phyloP scores from a whole-genome alignment of 73 alveolate species.

The Breviolum minutum region DNA sequence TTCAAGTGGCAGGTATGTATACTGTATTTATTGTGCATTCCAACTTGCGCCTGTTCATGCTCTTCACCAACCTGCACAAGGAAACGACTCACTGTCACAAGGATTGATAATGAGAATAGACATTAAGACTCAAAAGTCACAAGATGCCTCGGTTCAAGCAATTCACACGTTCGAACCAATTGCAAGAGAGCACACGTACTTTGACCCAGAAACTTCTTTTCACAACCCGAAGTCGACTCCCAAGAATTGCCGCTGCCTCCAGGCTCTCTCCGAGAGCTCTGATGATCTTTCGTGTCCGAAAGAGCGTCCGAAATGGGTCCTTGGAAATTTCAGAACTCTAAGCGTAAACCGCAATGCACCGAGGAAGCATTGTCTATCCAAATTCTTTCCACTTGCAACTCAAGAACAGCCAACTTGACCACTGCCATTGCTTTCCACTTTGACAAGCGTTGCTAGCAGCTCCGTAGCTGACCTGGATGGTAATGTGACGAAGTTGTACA shows the following conservation, averaged over 20 bases:
- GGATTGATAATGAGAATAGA: too few species aligned
- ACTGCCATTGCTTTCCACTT: constrained; percentile 29
- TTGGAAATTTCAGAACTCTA: background rate
- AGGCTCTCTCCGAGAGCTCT: constrained; percentile 21
- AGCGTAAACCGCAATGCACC: background rate
- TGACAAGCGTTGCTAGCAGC: constrained; percentile 23
- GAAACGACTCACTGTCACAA: too few species aligned
- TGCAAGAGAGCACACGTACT: background rate
- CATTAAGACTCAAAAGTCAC: too few species aligned
- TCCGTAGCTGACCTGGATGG: background rate
- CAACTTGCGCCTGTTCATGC: background rate
- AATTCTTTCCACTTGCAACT: background rate
- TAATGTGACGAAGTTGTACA: too few species aligned
- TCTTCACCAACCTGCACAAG: background rate
- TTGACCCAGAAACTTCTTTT: background rate
- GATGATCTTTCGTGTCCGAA: constrained; percentile 6
- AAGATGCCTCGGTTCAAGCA: too few species aligned
- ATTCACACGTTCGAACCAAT: too few species aligned
- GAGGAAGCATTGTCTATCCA: background rate
- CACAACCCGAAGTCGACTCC: background rate
- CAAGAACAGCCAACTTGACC: constrained; percentile 26
- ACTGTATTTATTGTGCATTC: too few species aligned
- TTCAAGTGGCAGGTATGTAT: too few species aligned
- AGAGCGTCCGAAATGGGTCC: background rate
- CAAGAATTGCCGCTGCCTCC: background rate